Base-by-base conservation (phyloP, 2,329 filamentous ascomycete species). In the Kalmusia sp. region DNA sequence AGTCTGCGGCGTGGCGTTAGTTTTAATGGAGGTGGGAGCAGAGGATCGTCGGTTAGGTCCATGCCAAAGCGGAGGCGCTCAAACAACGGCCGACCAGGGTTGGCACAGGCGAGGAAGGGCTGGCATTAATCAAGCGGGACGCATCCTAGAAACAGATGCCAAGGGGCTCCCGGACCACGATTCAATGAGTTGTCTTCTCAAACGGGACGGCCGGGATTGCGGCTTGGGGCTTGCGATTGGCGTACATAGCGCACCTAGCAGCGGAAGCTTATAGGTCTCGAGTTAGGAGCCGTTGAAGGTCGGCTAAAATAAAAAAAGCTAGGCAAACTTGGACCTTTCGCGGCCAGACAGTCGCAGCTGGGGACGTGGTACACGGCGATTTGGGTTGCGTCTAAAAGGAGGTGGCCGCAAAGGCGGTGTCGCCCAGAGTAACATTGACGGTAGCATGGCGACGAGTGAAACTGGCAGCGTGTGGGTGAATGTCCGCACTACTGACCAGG, bases 1-100 rank as follows among this genome's bases (percentile, higher is more conserved):
- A 66, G 60, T 71, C n/a, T n/a, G 71, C 69, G 69, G 72, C 72
- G 71, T 65, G 72, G 71, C 72, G 71, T 73, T 71, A 70, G 67
- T 67, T 61, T 72, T 68, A 72, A 72, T 73, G 69, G 71, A 67
- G 71, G 72, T 71, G 68, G 67, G 65, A 69, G 70, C 58, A 49
- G 24, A 8, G 67, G 71, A 72, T 73, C 68, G 70, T 59, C 69
- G 67, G 65, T 67, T 70, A 64, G n/a, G 65, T 66, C 62, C 66
- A 70, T 65, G 65, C 68, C 69, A n/a, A n/a, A 64, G 62, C 21
- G 45, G 70, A 67, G 67, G 62, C 64, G 67, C 68, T 70, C 62
- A 67, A 64, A 69, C 68, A 59, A 59, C 37, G 35, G 52, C 40
- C 63, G 57, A 50, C 39, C 22, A 38, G 34, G 34, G 22, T 38